These are phyloP conservation scores for Graphilbum sp. DNA, from an alignment of 2,329 filamentous ascomycete species.

Conservation along the genomic window DNA sequence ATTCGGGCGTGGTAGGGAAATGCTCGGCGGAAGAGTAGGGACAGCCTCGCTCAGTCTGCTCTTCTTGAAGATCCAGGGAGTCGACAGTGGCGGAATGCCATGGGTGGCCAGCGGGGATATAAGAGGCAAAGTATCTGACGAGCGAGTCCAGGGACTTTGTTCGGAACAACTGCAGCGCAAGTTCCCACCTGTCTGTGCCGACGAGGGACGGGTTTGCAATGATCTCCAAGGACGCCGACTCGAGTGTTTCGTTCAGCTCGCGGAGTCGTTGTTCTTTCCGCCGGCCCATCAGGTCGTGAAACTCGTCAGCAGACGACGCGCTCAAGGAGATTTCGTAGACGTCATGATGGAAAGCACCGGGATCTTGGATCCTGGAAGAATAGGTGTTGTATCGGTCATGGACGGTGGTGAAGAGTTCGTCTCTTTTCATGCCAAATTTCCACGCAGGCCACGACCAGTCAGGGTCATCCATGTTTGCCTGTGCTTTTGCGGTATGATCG, in stretches of 20 bases:
- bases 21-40: too few species aligned
- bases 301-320: slow-evolving; percentile 33
- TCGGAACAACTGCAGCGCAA: slow-evolving; percentile 41
- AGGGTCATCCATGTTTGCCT: slow-evolving; percentile 33
- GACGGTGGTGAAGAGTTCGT: slow-evolving; percentile 39
- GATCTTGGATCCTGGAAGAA: slow-evolving; percentile 37
- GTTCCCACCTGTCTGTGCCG: slow-evolving; percentile 41
- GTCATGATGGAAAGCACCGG: slow-evolving; percentile 44
- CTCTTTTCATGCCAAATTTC: slow-evolving; percentile 46
- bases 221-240: slow-evolving; percentile 43
- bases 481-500: too few species aligned
- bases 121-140: slow-evolving; percentile 42
- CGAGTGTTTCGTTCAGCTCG: slow-evolving; percentile 38
- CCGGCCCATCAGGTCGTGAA: slow-evolving; percentile 34
- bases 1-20: too few species aligned
- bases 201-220: slow-evolving; percentile 42
- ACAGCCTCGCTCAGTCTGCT: too few species aligned
- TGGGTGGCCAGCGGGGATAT: slow-evolving; percentile 34
- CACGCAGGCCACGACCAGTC: slow-evolving; percentile 39
- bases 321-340: slow-evolving; percentile 39
- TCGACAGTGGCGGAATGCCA: slow-evolving; percentile 23
- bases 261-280: slow-evolving; percentile 36
- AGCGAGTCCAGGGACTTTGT: slow-evolving; percentile 43
- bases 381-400: slow-evolving; percentile 46
- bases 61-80: slow-evolving; percentile 28